Conservation (phyloP, 768 basidiomycete genomes). For the Amanita muscaria region DNA sequence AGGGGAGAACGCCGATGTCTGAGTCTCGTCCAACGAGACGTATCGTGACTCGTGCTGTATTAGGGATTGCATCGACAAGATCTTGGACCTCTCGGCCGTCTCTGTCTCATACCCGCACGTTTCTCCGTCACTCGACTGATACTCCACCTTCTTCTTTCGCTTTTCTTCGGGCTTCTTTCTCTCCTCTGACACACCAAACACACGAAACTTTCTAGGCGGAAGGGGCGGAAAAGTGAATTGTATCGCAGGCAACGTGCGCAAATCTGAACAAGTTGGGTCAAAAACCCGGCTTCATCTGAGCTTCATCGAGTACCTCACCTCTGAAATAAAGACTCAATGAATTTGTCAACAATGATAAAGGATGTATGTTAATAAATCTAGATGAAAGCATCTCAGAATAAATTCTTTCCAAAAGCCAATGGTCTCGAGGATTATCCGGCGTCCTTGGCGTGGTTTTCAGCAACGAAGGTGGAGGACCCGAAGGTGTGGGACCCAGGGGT, state of each 20-base stretch:
- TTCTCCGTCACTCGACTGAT: background rate
- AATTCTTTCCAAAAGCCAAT: slow-evolving; percentile 51
- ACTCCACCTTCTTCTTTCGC: background rate
- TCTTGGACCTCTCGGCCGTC: slow-evolving; percentile 22
- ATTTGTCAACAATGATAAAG: slow-evolving; percentile 52
- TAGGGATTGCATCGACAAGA: slow-evolving; percentile 27
- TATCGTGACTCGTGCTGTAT: slow-evolving; percentile 35
- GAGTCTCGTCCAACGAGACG: slow-evolving; percentile 37
- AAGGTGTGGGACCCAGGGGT: no score
- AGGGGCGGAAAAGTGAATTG: slow-evolving; percentile 47
- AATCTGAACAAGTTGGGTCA: slow-evolving; percentile 31
- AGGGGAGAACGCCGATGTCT: slow-evolving; percentile 34
- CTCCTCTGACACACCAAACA: slow-evolving; percentile 3
- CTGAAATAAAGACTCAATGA: slow-evolving; percentile 51
- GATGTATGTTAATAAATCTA: slow-evolving; percentile 59
- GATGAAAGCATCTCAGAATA: slow-evolving; percentile 62
- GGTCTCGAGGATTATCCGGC: slow-evolving; percentile 56
- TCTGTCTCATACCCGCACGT: slow-evolving; percentile 10
- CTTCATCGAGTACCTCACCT: slow-evolving; percentile 30
- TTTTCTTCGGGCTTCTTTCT: background rate
- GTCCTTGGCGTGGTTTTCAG: slow-evolving; percentile 28
- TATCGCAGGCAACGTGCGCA: slow-evolving; percentile 58
- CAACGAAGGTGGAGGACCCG: slow-evolving; percentile 23
- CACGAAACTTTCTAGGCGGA: slow-evolving; percentile 15
- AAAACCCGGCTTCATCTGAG: background rate